Conservation (phyloP, 495 filamentous ascomycete species). For the Xylona heveae region DNA sequence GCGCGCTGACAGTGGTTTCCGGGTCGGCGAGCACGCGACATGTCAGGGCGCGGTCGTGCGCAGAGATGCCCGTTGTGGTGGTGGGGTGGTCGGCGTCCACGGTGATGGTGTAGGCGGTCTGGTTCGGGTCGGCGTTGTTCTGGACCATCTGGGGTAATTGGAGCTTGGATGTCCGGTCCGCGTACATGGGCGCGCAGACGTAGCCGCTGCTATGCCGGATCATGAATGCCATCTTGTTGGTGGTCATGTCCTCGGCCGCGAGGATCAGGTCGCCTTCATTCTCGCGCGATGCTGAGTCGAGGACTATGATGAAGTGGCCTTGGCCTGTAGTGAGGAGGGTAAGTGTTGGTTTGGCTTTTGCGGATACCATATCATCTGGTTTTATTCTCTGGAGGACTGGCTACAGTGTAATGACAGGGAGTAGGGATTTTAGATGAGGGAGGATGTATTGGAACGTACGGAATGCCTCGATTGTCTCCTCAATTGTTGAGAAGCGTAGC, state of each 20-base stretch:
- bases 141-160: constrained; percentile 75
- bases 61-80: constrained; percentile 76
- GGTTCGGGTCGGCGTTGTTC: constrained; percentile 63
- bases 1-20: constrained; percentile 27
- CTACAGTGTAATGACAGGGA: neutral
- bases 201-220: constrained; percentile 75
- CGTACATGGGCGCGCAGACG: constrained; percentile 67
- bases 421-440: neutral
- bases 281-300: constrained; percentile 76
- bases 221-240: constrained; percentile 87
- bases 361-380: neutral
- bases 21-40: constrained; percentile 60
- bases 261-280: constrained; percentile 98
- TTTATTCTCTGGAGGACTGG: neutral
- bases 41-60: constrained; percentile 68
- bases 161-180: constrained; percentile 40
- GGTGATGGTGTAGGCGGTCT: constrained; percentile 80
- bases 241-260: constrained; percentile 65
- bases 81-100: constrained; percentile 52
- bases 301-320: constrained; percentile 88
- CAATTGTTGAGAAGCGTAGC: constrained; percentile 59
- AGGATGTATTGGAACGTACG: constrained; percentile 28
- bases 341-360: too few relatives aligned
- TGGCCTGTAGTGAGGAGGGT: too few relatives aligned
- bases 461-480: constrained; percentile 66